Conservation (phyloP, 345 rosid species). For the Zanthoxylum bungeanum region DNA sequence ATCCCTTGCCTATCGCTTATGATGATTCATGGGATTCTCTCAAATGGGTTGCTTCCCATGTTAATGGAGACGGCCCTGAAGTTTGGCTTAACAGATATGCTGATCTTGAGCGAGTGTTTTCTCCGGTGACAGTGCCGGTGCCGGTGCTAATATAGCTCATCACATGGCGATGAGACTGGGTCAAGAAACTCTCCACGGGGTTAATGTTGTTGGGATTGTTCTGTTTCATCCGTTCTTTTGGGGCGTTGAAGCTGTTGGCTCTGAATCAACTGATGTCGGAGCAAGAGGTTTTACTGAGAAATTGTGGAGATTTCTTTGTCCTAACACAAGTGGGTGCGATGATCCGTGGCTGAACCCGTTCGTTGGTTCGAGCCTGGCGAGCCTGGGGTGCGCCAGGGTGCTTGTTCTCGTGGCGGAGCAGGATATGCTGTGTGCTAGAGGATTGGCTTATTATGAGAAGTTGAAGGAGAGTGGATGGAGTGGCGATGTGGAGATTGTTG, state of each 20-base stretch:
- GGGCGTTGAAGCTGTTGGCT: slow-evolving; percentile 12
- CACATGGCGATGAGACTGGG: slow-evolving; percentile 25
- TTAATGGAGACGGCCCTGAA: slow-evolving; percentile 14
- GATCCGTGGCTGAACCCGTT: slow-evolving; percentile 47
- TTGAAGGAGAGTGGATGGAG: slow-evolving; percentile 39
- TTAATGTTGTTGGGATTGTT: slow-evolving; percentile 12
- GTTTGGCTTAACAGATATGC: slow-evolving; percentile 28
- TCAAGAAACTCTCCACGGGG: slow-evolving; percentile 5
- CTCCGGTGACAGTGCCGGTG: slow-evolving; percentile 40
- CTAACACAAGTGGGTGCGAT: slow-evolving; percentile 34
- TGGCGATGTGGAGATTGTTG: slow-evolving; percentile 38
- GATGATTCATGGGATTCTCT: slow-evolving; percentile 42
- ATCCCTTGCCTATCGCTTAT: slow-evolving; percentile 26
- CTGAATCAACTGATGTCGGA: neutral
- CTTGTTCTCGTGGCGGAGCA: slow-evolving; percentile 40
- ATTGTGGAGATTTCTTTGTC: slow-evolving; percentile 27
- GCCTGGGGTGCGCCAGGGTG: slow-evolving; percentile 33
- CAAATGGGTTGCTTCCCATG: slow-evolving; percentile 37
- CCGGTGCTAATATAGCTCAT: slow-evolving; percentile 38
- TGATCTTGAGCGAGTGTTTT: slow-evolving; percentile 27
- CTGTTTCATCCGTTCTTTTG: slow-evolving; percentile 32
- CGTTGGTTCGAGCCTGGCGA: slow-evolving; percentile 29
- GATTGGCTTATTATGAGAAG: slow-evolving; percentile 28
- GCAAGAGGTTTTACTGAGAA: neutral
- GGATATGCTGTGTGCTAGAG: slow-evolving; percentile 32